Base-by-base conservation (phyloP, 2,329 filamentous ascomycete genomes). In the Xylaria sp. region DNA sequence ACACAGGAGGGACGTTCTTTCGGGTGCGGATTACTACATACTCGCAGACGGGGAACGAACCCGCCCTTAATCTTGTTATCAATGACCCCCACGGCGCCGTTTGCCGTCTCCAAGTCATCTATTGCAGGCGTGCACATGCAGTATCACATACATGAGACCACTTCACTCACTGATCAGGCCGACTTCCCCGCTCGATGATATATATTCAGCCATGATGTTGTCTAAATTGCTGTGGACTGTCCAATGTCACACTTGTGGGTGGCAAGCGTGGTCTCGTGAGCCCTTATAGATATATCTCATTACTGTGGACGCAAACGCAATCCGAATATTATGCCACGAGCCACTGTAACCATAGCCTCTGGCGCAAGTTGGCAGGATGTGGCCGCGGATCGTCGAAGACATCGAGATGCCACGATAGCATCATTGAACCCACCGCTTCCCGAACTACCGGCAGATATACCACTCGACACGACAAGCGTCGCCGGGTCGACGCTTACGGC, bases 401-500 rank as follows among this genome's bases (percentile, higher is more conserved):
- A 86, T 74, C 81, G 84, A 15, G 82, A 84, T 69, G 76, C 77
- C 11, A 83, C 83, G 11, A 79, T 87, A 42, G 77, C 81, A 23
- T 76, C 74, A 9, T 67, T 86, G 13, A 53, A 78, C 3, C 83
- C 83, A 13, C 69, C 79, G 9, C 71, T 85, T 7, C 81, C 82
- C 9, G 74, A 79, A 23, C 13, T 73, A 4, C 31, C 26, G 1
- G 69, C 78, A 2, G 59, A 60, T 15, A 73, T 84, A 4, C 81
- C 83, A 9, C 73, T 79, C 5, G 83, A 87, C 65, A 84, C 84
- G 1, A 83, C 82, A 2, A 71, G 73, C 2, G 69, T 88, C 5
- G 84, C 87, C 6, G 79, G 79, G 57, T 72, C 83, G 33, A 63
- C 85, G 2, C 81, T 89, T 3, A 80, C 83, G 0, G 65, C 76